phyloP scores from a whole-genome alignment of 768 basidiomycete genomes.

The Trametes coccinea region DNA sequence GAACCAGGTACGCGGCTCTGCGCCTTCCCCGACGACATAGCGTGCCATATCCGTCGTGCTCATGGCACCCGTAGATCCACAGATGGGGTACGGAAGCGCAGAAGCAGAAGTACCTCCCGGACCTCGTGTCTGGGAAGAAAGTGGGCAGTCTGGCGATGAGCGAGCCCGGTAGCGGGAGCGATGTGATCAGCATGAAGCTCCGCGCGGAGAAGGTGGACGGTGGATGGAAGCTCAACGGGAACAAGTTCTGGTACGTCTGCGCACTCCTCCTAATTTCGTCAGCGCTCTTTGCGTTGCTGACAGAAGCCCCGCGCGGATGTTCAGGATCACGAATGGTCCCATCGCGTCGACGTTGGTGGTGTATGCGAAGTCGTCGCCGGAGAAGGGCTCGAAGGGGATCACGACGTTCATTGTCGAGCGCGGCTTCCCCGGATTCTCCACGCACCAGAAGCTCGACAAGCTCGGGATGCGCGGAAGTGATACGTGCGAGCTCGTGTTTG shows the following conservation, averaged over 20 bases:
- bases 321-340: constrained; percentile 94
- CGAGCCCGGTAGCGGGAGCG: constrained; percentile 88
- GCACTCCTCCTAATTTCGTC: not conserved
- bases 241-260: constrained; percentile 79
- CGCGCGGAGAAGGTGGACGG: constrained; percentile 76
- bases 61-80: constrained; percentile 49
- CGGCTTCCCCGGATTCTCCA: constrained; percentile 81
- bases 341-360: constrained; percentile 88
- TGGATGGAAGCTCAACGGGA: constrained; percentile 82
- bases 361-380: constrained; percentile 85
- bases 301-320: not conserved
- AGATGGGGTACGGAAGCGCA: constrained; percentile 82
- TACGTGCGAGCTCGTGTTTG: constrained; percentile 91
- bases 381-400: constrained; percentile 82
- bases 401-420: constrained; percentile 91
- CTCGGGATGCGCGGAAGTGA: constrained; percentile 97
- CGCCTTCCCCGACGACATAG: not conserved
- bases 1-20: constrained; percentile 35
- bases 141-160: constrained; percentile 95
- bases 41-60: not conserved
- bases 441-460: constrained; percentile 90
- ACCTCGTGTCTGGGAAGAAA: constrained; percentile 76
- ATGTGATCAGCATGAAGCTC: constrained; percentile 93
- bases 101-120: constrained; percentile 81
- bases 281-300: not conserved